A percentile compares a stretch with the other conserved stretches of the same genome.
These are phyloP conservation scores for Russula compacta DNA, from an alignment of 768 basidiomycete species.

Conservation along the genomic window DNA sequence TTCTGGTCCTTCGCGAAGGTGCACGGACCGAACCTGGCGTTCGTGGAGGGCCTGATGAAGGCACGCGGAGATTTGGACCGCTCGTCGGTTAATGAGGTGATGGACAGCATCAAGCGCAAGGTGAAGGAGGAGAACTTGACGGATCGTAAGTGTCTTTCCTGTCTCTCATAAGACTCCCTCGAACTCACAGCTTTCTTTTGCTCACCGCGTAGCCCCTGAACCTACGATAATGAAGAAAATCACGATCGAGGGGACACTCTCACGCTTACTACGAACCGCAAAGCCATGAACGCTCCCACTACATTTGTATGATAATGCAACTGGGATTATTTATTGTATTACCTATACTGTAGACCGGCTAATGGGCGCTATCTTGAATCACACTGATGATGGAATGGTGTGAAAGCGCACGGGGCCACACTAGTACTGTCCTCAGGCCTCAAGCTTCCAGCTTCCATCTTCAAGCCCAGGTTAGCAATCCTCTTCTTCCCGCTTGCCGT, in stretches of 20 bases:
- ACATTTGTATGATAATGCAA: neutral
- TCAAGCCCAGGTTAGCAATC: too few relatives aligned
- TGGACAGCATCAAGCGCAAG: conserved; percentile 89
- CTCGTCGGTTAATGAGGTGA: conserved; percentile 78
- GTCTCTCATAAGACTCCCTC: too few relatives aligned
- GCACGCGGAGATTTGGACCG: conserved; percentile 86
- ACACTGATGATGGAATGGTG: too few relatives aligned
- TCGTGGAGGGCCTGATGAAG: conserved; percentile 86
- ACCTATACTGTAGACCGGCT: neutral
- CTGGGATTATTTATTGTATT: conserved; percentile 5
- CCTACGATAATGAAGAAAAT: conserved; percentile 91
- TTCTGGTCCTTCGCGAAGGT: conserved; percentile 91
- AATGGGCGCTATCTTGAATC: too few relatives aligned
- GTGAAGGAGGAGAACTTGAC: conserved; percentile 79
- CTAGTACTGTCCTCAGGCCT: too few relatives aligned
- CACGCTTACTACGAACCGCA: conserved; percentile 54
- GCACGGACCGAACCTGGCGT: conserved; percentile 86
- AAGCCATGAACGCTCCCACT: neutral
- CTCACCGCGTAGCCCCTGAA: conserved; percentile 48
- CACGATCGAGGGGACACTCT: conserved; percentile 62
- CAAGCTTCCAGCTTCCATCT: too few relatives aligned
- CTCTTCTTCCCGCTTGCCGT: too few relatives aligned
- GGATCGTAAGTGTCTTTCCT: conserved; percentile 53
- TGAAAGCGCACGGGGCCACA: too few relatives aligned
- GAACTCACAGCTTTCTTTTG: neutral